These are phyloP conservation scores for Neoboletus magnificus DNA, from an alignment of 768 basidiomycete species.

Conservation along the genomic window DNA sequence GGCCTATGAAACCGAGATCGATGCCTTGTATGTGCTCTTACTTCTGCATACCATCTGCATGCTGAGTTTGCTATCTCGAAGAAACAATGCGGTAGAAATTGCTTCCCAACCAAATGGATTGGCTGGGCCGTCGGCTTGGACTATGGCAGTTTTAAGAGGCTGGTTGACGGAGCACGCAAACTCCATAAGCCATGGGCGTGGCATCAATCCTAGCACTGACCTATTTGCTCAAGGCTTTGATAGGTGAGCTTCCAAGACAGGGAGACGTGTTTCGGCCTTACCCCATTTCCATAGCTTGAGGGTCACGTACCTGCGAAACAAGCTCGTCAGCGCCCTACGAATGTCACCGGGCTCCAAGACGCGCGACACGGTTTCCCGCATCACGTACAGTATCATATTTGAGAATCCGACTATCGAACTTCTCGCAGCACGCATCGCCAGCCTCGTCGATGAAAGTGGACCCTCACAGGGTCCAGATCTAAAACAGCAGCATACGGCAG, in stretches of 20 bases:
- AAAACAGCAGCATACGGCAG: not conserved
- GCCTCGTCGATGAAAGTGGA: not conserved
- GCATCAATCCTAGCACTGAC: constrained; percentile 2
- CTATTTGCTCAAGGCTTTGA: constrained; percentile 35
- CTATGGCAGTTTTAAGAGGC: not conserved
- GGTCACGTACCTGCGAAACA: constrained; percentile 18
- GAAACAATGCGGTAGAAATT: constrained; percentile 5
- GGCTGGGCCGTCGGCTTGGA: constrained; percentile 3
- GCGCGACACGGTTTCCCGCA: constrained; percentile 13
- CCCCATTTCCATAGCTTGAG: constrained; percentile 14
- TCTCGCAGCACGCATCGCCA: constrained; percentile 3
- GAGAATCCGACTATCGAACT: constrained; percentile 35
- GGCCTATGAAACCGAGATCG: constrained; percentile 21
- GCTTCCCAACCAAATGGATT: not conserved
- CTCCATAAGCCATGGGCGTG: not conserved
- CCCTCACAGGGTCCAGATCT: not conserved
- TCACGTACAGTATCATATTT: constrained; percentile 33
- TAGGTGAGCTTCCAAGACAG: constrained; percentile 15
- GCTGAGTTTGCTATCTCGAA: not conserved
- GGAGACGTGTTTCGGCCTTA: not conserved
- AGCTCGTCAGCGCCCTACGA: constrained; percentile 11
- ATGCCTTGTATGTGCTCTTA: constrained; percentile 11
- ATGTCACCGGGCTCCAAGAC: constrained; percentile 23
- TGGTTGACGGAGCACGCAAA: constrained; percentile 8
- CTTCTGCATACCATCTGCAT: too few relatives aligned